Evolutionary conservation across 2,329 filamentous ascomycete species (phyloP).

Genomic region (Madurella mycetomatis): DNA sequence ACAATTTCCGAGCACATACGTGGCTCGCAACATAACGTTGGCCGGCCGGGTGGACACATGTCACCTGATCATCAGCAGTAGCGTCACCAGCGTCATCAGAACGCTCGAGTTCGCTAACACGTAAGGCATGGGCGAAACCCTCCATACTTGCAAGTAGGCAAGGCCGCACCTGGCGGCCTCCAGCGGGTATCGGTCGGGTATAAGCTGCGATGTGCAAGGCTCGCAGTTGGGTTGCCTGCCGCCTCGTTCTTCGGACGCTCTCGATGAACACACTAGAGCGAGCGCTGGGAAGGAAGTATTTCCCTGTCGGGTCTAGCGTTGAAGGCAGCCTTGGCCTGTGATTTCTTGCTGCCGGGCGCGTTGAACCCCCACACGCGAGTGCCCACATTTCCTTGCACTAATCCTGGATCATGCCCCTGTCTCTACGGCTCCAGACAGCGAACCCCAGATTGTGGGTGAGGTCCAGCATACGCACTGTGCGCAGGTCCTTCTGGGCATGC

Average conservation of each 20-base stretch:
- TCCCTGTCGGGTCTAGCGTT: slow-evolving; percentile 17
- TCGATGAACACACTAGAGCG: no score
- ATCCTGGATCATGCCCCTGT: slow-evolving; percentile 19
- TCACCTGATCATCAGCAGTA: no score
- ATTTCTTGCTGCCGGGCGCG: no score
- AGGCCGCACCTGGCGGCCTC: not conserved
- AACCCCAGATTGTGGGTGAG: slow-evolving; percentile 18
- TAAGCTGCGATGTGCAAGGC: slow-evolving; percentile 1
- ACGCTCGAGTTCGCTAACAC: no score
- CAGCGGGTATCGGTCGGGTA: not conserved
- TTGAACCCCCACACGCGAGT: slow-evolving; percentile 26
- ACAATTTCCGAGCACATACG: no score
- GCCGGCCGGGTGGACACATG: no score
- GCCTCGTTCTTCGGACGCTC: not conserved
- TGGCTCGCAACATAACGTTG: no score
- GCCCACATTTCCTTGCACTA: slow-evolving; percentile 18
- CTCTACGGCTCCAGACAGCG: slow-evolving; percentile 10
- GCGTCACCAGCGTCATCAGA: no score
- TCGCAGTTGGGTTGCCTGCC: not conserved
- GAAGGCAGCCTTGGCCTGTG: not conserved
- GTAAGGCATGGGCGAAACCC: no score
- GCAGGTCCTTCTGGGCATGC: slow-evolving; percentile 17
- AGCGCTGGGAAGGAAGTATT: slow-evolving; percentile 10
- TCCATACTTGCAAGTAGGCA: no score
- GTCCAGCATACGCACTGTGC: slow-evolving; percentile 24